Evolutionary conservation across 345 rosid species (phyloP).

Genomic region (Lenwebbia sp.): DNA sequence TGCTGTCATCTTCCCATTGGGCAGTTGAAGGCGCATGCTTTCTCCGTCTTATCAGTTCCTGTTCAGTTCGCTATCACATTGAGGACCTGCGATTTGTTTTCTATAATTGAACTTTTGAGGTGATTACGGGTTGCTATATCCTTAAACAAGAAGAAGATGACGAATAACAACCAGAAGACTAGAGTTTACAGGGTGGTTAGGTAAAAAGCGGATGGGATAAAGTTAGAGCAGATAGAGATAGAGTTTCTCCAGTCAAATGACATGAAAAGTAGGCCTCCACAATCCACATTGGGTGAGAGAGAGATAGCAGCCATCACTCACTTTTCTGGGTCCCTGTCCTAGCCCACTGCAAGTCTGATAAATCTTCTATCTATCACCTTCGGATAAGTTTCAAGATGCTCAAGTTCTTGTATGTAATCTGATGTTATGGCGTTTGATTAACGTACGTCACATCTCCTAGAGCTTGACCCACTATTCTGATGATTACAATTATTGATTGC

Average conservation of each 20-base stretch:
- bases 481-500: not conserved
- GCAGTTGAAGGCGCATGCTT: not conserved
- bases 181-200: not conserved
- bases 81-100: not conserved
- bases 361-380: not conserved
- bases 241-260: slow-evolving; percentile 6
- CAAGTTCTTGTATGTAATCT: not conserved
- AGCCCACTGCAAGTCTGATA: not conserved
- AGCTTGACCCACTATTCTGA: not conserved
- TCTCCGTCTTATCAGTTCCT: not conserved
- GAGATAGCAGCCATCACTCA: not conserved
- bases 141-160: not conserved
- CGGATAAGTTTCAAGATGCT: slow-evolving; percentile 1
- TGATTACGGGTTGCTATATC: not conserved
- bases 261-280: slow-evolving; percentile 1
- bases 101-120: not conserved
- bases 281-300: not conserved
- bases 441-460: not conserved
- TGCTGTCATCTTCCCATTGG: not conserved
- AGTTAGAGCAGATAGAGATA: not conserved
- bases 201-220: not conserved
- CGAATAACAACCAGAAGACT: not conserved
- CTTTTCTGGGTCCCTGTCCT: not conserved
- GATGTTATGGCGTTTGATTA: not conserved
- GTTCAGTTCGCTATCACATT: not conserved